phyloP scores from a whole-genome alignment of 2,329 filamentous ascomycete genomes.

The Orbilia blumenaviensis region DNA sequence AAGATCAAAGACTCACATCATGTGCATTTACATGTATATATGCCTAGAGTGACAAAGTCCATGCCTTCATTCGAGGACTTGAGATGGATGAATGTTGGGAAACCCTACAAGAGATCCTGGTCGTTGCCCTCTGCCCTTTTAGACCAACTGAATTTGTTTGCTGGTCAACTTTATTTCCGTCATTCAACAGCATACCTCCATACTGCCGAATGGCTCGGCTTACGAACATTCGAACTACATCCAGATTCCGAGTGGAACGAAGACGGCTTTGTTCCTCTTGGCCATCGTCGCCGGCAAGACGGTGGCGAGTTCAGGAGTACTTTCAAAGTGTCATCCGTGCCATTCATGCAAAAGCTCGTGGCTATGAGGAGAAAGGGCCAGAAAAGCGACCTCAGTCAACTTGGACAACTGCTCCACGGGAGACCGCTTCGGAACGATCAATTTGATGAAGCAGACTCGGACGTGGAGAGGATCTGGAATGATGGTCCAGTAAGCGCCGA shows the following conservation, averaged over 20 bases:
- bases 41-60: slow-evolving; percentile 63
- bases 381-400: slow-evolving; percentile 63
- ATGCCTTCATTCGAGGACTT: slow-evolving; percentile 64
- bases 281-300: slow-evolving; percentile 18
- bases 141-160: slow-evolving; percentile 71
- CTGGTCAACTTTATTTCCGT: slow-evolving; percentile 73
- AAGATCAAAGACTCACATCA: slow-evolving; percentile 60
- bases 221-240: slow-evolving; percentile 60
- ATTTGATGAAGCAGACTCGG: slow-evolving; percentile 35
- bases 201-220: slow-evolving; percentile 66
- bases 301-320: slow-evolving; percentile 52
- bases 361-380: slow-evolving; percentile 60
- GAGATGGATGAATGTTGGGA: slow-evolving; percentile 42
- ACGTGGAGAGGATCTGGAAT: slow-evolving; percentile 14
- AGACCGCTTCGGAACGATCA: slow-evolving; percentile 51
- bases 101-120: background rate
- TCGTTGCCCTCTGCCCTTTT: slow-evolving; percentile 59
- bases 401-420: slow-evolving; percentile 62
- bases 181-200: slow-evolving; percentile 67
- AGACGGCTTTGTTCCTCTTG: slow-evolving; percentile 54
- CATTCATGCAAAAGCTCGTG: slow-evolving; percentile 62
- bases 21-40: slow-evolving; percentile 66
- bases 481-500: slow-evolving; percentile 18
- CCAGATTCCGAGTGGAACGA: slow-evolving; percentile 1
- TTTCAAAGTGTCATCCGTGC: slow-evolving; percentile 62